Evolutionary conservation across 441 rosid species (phyloP).

Genomic region (Aleurites moluccanus): DNA sequence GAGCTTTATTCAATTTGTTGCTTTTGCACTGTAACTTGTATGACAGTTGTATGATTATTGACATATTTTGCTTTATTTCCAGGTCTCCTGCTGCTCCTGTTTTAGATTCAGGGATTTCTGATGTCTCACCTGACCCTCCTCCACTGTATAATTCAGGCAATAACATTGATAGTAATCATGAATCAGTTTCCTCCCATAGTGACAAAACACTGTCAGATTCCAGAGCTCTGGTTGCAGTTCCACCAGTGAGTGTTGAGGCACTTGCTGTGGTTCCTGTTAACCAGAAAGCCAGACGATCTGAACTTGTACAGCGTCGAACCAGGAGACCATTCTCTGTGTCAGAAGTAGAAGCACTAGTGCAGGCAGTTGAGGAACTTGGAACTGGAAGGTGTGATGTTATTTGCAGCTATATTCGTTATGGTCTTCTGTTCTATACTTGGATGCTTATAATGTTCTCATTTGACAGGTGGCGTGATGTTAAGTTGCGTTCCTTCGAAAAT

Average conservation of each 20-base stretch:
- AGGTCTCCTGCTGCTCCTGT: constrained; percentile 52
- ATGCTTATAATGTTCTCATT: not conserved
- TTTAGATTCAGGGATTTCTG: constrained; percentile 42
- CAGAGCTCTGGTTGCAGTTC: constrained; percentile 43
- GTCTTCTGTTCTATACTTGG: not conserved
- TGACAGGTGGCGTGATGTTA: constrained; percentile 76
- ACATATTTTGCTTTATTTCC: constrained; percentile 31
- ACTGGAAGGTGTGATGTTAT: constrained; percentile 62
- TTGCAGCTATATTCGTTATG: not conserved
- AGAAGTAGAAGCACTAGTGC: constrained; percentile 76
- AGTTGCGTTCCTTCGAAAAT: constrained; percentile 58
- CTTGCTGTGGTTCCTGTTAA: constrained; percentile 52
- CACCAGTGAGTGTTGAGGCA: constrained; percentile 45
- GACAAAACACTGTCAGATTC: constrained; percentile 37
- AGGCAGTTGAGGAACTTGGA: constrained; percentile 76
- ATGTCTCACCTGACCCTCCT: constrained; percentile 34
- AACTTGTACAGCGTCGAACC: constrained; percentile 59
- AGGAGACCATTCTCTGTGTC: constrained; percentile 77
- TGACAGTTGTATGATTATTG: not conserved
- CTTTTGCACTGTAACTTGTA: not conserved
- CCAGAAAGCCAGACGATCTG: constrained; percentile 41
- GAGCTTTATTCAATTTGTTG: not conserved
- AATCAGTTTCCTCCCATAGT: constrained; percentile 26
- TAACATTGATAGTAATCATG: constrained; percentile 32
- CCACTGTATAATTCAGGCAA: constrained; percentile 38